Evolutionary conservation across 768 basidiomycete species (phyloP), one percentile per base, ranked within the genome.

Genomic region (Tylopilus balloui): DNA sequence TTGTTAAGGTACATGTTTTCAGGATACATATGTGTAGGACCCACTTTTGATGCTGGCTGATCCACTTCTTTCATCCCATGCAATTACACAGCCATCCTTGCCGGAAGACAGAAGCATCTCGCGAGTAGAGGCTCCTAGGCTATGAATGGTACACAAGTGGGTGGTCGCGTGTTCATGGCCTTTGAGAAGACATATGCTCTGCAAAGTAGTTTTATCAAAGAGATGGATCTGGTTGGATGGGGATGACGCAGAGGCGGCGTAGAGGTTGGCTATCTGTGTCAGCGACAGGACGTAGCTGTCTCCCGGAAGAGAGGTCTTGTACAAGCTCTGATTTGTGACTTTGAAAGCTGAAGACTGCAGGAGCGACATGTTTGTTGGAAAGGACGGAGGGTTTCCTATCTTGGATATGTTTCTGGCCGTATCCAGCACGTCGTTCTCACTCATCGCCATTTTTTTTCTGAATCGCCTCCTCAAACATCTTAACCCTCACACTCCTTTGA

Each of bases 1-100:
- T 67, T 54, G 71, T 72, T 61, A 68, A 72, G 52, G 50, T 48
- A 48, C 45, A 37, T 13, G 45, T 42, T 47, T 46, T 34, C 8
- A 6, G 15, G 37, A 51, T 12, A 25, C 20, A 25, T 6, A 48
- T 15, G 23, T 41, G 13, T 17, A 39, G 40, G 29, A 73, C 84
- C 67, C 59, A 90, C 87, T 78, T 72, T 80, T 78, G 29, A 85
- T 75, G 40, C 74, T 68, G 42, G 74, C 69, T 6, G 76, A 27
- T 25, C 70, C 62, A 29, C 78, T 71, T 48, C 88, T 78, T 47
- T 79, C 78, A 63, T 92, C 89, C 89, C 89, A 92, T 25, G 81
- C 73, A 51, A 78, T 80, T 47, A 92, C 78, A 45, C 74, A 72
- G 2, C 87, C 87, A 54, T 90, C 87, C 55, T 76, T 79, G 2